Percentiles rank a stretch among this genome's conserved stretches.
phyloP scores from a whole-genome alignment of 75 land plant species.

The Cupressus sempervirens region DNA sequence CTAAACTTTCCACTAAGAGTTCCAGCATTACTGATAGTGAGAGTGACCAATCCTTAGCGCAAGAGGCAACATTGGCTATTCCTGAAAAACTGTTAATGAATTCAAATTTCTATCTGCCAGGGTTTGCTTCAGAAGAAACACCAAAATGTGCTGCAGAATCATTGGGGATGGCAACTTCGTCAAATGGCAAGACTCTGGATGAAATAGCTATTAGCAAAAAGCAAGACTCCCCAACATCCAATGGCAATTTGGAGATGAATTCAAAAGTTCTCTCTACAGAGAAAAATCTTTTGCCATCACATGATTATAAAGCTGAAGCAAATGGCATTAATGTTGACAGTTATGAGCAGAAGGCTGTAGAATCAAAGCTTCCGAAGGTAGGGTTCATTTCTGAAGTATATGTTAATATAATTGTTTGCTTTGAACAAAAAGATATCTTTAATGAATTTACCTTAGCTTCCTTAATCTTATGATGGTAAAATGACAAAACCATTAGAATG shows the following conservation, averaged over 20 bases:
- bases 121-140: conserved; percentile 11
- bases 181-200: neutral
- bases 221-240: conserved; percentile 14
- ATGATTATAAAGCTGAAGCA: conserved; percentile 9
- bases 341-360: conserved; percentile 18
- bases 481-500: neutral
- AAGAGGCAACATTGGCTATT: conserved; percentile 40
- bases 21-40: neutral
- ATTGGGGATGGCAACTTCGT: neutral
- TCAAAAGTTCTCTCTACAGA: neutral
- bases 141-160: neutral
- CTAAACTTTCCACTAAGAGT: neutral
- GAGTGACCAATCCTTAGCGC: conserved; percentile 12
- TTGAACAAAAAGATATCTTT: neutral
- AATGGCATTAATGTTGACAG: conserved; percentile 25
- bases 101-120: conserved; percentile 12
- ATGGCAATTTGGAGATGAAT: conserved; percentile 2
- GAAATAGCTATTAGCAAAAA: conserved; percentile 21
- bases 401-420: neutral
- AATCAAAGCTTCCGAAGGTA: conserved; percentile 28
- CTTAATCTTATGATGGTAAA: neutral
- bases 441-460: neutral
- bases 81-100: conserved; percentile 26
- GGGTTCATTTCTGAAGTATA: neutral
- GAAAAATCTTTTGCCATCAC: neutral